Evolutionary conservation across 2,329 filamentous ascomycete genomes (phyloP).

Genomic region (Mycosphaerella sp.): DNA sequence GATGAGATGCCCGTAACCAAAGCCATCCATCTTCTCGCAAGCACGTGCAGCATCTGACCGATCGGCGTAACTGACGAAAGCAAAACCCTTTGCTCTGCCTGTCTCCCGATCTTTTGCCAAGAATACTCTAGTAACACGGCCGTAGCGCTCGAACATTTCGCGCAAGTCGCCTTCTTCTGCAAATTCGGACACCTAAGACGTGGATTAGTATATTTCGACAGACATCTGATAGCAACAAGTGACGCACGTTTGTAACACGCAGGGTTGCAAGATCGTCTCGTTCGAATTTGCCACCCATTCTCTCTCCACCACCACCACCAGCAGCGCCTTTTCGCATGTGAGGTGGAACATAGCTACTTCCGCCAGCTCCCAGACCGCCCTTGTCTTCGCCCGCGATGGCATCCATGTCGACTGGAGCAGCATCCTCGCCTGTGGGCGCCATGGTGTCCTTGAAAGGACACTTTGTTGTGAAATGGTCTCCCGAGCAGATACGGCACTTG

Average conservation of each 20-base stretch:
- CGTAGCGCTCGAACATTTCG: slow-evolving; percentile 97
- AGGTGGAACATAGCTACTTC: slow-evolving; percentile 84
- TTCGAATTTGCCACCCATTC: slow-evolving; percentile 91
- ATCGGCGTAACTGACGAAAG: slow-evolving; percentile 96
- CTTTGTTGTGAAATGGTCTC: slow-evolving; percentile 97
- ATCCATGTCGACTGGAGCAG: slow-evolving; percentile 42
- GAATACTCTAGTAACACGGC: slow-evolving; percentile 94
- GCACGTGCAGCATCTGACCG: slow-evolving; percentile 83
- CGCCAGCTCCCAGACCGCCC: slow-evolving; percentile 53
- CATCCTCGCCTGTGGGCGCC: slow-evolving; percentile 62
- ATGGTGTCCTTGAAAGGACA: slow-evolving; percentile 99
- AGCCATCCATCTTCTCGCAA: slow-evolving; percentile 97
- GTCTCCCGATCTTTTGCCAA: slow-evolving; percentile 97
- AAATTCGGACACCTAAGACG: slow-evolving; percentile 77
- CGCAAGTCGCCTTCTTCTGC: slow-evolving; percentile 92
- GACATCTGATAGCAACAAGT: background rate
- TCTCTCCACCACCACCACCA: slow-evolving; percentile 63
- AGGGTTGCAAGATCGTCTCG: slow-evolving; percentile 94
- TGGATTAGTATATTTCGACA: slow-evolving; percentile 26
- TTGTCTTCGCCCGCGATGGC: slow-evolving; percentile 39
- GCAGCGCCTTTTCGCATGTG: slow-evolving; percentile 69
- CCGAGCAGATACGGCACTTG: slow-evolving; percentile 98
- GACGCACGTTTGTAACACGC: slow-evolving; percentile 90
- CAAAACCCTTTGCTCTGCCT: slow-evolving; percentile 93
- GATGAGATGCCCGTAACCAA: slow-evolving; percentile 79